phyloP scores from a whole-genome alignment of 192 early-diverging fungal species.

The Physocladia obscura region DNA sequence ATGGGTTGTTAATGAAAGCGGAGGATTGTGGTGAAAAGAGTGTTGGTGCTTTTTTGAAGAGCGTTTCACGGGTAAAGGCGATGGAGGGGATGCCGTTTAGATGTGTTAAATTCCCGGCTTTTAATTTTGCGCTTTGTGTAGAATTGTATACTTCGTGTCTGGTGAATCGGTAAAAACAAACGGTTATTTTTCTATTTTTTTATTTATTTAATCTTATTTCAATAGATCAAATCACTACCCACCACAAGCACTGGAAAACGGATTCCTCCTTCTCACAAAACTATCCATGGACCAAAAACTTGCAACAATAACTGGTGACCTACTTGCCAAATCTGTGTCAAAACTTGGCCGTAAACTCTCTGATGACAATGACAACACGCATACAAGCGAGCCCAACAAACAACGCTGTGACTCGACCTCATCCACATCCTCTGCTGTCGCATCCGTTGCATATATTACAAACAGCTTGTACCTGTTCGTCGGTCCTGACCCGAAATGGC shows the following conservation, averaged over 20 bases:
- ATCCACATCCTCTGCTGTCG: background rate
- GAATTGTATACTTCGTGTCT: conserved; percentile 11
- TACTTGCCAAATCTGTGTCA: conserved; percentile 8
- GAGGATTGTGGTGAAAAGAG: background rate
- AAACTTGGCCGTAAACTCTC: conserved; percentile 20
- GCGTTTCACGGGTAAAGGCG: background rate
- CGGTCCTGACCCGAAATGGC: conserved; percentile 15
- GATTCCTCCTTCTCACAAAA: conserved; percentile 1
- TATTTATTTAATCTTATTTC: background rate
- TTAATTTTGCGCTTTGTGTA: conserved; percentile 18
- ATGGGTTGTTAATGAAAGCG: no score
- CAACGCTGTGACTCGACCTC: background rate
- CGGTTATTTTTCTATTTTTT: background rate
- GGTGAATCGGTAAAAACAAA: conserved; percentile 6
- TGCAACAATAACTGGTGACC: background rate
- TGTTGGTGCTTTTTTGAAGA: background rate
- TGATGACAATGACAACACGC: no score
- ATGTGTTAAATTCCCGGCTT: background rate
- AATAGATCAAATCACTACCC: conserved; percentile 11
- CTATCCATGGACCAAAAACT: conserved; percentile 11
- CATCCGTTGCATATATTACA: background rate
- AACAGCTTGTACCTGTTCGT: background rate
- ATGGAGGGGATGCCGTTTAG: background rate
- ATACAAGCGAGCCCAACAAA: background rate
- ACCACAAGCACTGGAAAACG: background rate